Evolutionary conservation across 2,329 filamentous ascomycete species (phyloP).

Genomic region (Lachnellula suecica): DNA sequence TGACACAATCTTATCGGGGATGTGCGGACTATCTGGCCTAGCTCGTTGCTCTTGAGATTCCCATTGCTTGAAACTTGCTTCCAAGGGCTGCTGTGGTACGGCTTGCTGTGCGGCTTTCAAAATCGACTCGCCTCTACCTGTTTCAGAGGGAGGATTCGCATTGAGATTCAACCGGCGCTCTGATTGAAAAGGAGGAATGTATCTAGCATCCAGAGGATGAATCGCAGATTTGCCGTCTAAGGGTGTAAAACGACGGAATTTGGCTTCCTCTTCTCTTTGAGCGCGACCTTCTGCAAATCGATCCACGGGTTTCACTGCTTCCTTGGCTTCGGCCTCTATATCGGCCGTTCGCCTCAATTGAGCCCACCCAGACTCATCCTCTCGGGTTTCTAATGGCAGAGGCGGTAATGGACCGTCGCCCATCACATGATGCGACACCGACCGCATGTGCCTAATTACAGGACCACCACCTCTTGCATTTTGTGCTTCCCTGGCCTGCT

Average conservation of each 20-base stretch:
- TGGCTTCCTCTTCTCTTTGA: slow-evolving; percentile 27
- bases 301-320: background rate
- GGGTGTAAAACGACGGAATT: slow-evolving; percentile 23
- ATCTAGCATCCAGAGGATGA: background rate
- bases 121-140: background rate
- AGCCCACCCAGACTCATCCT: slow-evolving; percentile 11
- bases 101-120: no score
- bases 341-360: slow-evolving; percentile 17
- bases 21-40: background rate
- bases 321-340: background rate
- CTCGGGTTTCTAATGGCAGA: background rate
- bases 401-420: background rate
- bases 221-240: slow-evolving; percentile 9
- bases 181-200: no score
- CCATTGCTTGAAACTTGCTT: background rate
- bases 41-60: background rate
- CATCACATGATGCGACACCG: no score
- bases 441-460: background rate
- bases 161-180: no score
- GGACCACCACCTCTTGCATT: background rate
- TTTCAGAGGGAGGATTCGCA: no score
- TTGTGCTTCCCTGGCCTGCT: slow-evolving; percentile 1
- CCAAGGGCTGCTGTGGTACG: background rate
- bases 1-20: background rate
- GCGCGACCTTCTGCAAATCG: slow-evolving; percentile 21